Conservation (phyloP, 306 rosid genomes). For the Macrotyloma uniflorum region DNA sequence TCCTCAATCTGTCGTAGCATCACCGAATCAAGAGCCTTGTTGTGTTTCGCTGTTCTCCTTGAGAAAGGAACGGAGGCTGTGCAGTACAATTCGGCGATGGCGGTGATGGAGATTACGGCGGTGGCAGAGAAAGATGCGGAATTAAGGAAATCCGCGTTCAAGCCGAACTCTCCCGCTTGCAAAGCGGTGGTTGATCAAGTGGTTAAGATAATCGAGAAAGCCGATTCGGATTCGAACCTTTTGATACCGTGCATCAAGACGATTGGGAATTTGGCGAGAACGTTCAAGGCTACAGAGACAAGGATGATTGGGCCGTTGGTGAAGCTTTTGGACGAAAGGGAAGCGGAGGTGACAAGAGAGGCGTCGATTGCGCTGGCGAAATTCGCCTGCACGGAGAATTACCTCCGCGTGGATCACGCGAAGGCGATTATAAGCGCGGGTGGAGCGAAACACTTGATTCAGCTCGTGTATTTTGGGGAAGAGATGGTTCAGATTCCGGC, state of each 20-base stretch:
- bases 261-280: constrained; percentile 84
- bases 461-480: constrained; percentile 91
- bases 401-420: constrained; percentile 78
- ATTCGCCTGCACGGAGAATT: constrained; percentile 74
- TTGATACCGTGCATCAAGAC: constrained; percentile 77
- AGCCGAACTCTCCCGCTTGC: constrained; percentile 94
- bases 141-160: constrained; percentile 83
- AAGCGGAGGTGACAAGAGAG: constrained; percentile 65
- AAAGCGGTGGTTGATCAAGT: constrained; percentile 89
- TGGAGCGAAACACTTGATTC: constrained; percentile 79
- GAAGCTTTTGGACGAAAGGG: constrained; percentile 81
- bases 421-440: constrained; percentile 83
- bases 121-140: constrained; percentile 90
- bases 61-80: constrained; percentile 80
- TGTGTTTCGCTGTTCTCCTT: constrained; percentile 84
- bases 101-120: constrained; percentile 86
- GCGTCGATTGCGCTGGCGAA: constrained; percentile 75
- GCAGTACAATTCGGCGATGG: constrained; percentile 84
- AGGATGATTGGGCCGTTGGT: constrained; percentile 84
- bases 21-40: constrained; percentile 85
- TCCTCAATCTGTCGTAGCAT: constrained; percentile 77
- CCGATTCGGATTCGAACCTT: constrained; percentile 59
- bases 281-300: constrained; percentile 83
- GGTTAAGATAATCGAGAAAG: constrained; percentile 66
- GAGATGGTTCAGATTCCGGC: constrained; percentile 71